A percentile compares a stretch with the other conserved stretches of the same genome.
These are phyloP conservation scores for Fraxinus greggii DNA, from an alignment of 305 asterid species.

Conservation along the genomic window DNA sequence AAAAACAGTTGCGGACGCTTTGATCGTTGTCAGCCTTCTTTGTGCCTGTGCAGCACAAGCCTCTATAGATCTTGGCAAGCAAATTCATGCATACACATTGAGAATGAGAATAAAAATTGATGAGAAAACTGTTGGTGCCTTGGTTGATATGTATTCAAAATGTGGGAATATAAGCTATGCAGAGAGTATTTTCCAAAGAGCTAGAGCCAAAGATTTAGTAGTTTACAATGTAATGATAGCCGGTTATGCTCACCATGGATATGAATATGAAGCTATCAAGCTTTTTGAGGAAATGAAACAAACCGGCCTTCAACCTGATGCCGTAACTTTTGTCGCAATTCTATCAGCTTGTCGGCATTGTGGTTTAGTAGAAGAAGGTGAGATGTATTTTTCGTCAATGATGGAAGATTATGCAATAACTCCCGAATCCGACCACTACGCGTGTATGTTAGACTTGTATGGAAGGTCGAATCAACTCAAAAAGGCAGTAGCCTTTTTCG, in stretches of 20 bases:
- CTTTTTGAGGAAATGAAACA: constrained; percentile 59
- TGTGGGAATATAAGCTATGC: constrained; percentile 66
- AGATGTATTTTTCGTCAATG: constrained; percentile 60
- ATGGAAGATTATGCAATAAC: constrained; percentile 45
- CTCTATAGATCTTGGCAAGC: constrained; percentile 59
- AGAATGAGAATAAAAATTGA: constrained; percentile 48
- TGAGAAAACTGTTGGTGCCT: constrained; percentile 51
- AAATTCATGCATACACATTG: constrained; percentile 62
- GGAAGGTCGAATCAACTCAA: constrained; percentile 75
- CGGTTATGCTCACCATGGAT: constrained; percentile 81
- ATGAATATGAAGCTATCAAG: constrained; percentile 49
- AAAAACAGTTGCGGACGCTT: constrained; percentile 41
- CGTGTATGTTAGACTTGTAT: constrained; percentile 89
- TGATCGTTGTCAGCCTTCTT: constrained; percentile 59
- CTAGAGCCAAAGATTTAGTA: constrained; percentile 43
- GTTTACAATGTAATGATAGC: constrained; percentile 79
- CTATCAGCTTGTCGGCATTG: constrained; percentile 80
- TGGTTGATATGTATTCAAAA: constrained; percentile 81
- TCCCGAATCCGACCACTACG: constrained; percentile 78
- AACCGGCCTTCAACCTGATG: constrained; percentile 57
- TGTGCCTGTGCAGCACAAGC: constrained; percentile 64
- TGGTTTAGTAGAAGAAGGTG: constrained; percentile 67
- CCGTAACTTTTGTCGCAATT: constrained; percentile 69
- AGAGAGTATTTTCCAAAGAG: constrained; percentile 42
- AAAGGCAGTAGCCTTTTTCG: constrained; percentile 60